These are phyloP conservation scores for Knoxia roxburghii DNA, from an alignment of 257 asterid species.

Conservation along the genomic window DNA sequence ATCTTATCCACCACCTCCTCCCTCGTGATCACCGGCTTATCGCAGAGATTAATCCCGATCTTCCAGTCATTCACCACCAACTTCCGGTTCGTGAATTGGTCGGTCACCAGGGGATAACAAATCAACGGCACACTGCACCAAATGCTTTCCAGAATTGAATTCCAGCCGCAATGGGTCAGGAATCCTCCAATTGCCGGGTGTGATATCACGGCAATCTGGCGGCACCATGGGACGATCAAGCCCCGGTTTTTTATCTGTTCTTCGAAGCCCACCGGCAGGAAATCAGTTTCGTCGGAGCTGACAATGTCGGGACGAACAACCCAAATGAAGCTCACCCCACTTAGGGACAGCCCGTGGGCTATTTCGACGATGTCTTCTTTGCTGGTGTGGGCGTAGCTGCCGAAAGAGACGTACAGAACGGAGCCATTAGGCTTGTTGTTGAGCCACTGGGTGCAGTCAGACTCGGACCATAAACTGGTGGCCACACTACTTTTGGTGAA, in stretches of 20 bases:
- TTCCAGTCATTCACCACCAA: conserved; percentile 71
- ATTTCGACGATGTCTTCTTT: conserved; percentile 56
- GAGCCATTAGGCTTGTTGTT: conserved; percentile 44
- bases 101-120: conserved; percentile 59
- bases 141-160: conserved; percentile 58
- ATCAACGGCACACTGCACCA: conserved; percentile 54
- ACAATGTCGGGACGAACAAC: conserved; percentile 66
- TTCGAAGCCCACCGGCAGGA: conserved; percentile 40
- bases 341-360: conserved; percentile 48
- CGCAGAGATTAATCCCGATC: conserved; percentile 58
- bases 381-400: conserved; percentile 61
- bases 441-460: conserved; percentile 69
- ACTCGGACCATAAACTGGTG: conserved; percentile 64
- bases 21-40: conserved; percentile 27
- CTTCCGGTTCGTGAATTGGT: conserved; percentile 65
- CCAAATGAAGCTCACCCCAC: conserved; percentile 58
- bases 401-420: conserved; percentile 66
- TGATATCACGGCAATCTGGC: conserved; percentile 50
- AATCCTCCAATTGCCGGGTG: conserved; percentile 66
- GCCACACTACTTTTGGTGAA: conserved; percentile 40
- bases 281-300: conserved; percentile 37
- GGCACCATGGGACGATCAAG: conserved; percentile 57
- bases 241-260: conserved; percentile 34
- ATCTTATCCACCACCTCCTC: conserved; percentile 50
- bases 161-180: conserved; percentile 78